These are phyloP conservation scores for Daldinia vernicosa DNA, from an alignment of 495 filamentous ascomycete genomes.

Conservation along the genomic window DNA sequence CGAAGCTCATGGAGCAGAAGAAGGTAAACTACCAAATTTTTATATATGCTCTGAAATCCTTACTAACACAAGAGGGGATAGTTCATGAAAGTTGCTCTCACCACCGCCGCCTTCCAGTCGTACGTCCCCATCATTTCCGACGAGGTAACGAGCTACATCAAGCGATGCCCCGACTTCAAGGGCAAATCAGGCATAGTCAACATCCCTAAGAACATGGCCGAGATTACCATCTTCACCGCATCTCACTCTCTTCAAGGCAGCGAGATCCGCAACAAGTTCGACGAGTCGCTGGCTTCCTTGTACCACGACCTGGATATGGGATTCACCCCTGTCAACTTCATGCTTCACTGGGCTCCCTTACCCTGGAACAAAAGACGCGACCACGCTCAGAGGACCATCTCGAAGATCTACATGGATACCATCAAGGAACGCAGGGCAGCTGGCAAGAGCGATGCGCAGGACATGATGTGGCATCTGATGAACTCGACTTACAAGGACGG, in stretches of 20 bases:
- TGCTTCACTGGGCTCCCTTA: conserved; percentile 86
- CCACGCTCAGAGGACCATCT: conserved; percentile 75
- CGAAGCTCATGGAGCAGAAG: conserved; percentile 87
- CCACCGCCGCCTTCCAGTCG: conserved; percentile 75
- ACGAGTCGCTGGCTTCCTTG: conserved; percentile 75
- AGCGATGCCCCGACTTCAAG: conserved; percentile 71
- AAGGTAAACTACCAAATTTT: conserved; percentile 53
- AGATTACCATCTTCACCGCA: conserved; percentile 88
- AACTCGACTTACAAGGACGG: conserved; percentile 79
- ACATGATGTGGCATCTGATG: conserved; percentile 90
- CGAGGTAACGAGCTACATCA: conserved; percentile 76
- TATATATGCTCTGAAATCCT: neutral
- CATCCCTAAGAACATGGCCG: conserved; percentile 74
- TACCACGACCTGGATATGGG: conserved; percentile 88
- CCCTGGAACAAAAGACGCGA: conserved; percentile 85
- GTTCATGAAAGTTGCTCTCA: conserved; percentile 89
- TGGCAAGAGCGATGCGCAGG: conserved; percentile 61
- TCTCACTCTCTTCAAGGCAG: conserved; percentile 81
- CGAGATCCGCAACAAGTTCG: conserved; percentile 79
- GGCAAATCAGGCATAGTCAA: conserved; percentile 70
- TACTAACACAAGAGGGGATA: conserved; percentile 44
- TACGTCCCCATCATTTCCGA: conserved; percentile 82
- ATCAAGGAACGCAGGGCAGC: conserved; percentile 70
- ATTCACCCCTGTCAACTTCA: conserved; percentile 85
- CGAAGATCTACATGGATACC: conserved; percentile 79